A percentile compares a stretch with the other conserved stretches of the same genome.
Conservation (phyloP, 2,329 filamentous ascomycete species). For the Ophiostoma perfectum region DNA sequence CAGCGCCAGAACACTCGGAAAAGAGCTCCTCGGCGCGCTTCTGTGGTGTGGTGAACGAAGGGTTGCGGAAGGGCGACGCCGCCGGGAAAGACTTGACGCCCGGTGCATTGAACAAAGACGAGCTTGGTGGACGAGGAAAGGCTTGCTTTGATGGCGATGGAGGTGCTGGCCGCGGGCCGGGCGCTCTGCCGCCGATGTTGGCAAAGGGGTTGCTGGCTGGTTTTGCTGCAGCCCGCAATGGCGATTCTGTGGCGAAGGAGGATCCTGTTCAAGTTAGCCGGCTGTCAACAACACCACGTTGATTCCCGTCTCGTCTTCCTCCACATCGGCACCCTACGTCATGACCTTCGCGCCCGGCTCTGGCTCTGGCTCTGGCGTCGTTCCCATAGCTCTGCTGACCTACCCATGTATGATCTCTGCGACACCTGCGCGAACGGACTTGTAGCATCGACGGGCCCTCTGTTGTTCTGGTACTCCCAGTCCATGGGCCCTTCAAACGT, state of each 20-base stretch:
- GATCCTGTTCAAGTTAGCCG: constrained; percentile 23
- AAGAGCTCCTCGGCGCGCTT: constrained; percentile 50
- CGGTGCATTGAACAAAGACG: constrained; percentile 45
- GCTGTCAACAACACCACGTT: background rate
- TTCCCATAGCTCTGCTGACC: constrained; percentile 26
- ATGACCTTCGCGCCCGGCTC: too few relatives aligned
- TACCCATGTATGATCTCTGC: constrained; percentile 41
- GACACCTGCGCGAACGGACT: constrained; percentile 56
- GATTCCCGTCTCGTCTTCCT: background rate
- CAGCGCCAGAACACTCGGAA: constrained; percentile 53
- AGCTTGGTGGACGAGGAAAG: constrained; percentile 37
- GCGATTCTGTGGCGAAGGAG: constrained; percentile 28
- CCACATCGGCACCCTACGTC: background rate
- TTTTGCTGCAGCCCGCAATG: constrained; percentile 25
- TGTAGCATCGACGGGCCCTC: constrained; percentile 53
- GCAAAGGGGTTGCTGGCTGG: constrained; percentile 30
- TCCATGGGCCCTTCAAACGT: constrained; percentile 60
- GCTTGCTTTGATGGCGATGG: constrained; percentile 32
- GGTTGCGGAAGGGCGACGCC: constrained; percentile 57
- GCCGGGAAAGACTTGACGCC: constrained; percentile 39
- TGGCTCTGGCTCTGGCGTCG: background rate
- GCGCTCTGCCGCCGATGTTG: constrained; percentile 7
- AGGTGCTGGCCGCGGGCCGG: constrained; percentile 2
- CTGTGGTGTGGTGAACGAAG: constrained; percentile 59
- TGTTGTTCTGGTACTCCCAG: constrained; percentile 57